Evolutionary conservation across 1,284 basidiomycete genomes (phyloP).

Genomic region (Trametes versicolor): DNA sequence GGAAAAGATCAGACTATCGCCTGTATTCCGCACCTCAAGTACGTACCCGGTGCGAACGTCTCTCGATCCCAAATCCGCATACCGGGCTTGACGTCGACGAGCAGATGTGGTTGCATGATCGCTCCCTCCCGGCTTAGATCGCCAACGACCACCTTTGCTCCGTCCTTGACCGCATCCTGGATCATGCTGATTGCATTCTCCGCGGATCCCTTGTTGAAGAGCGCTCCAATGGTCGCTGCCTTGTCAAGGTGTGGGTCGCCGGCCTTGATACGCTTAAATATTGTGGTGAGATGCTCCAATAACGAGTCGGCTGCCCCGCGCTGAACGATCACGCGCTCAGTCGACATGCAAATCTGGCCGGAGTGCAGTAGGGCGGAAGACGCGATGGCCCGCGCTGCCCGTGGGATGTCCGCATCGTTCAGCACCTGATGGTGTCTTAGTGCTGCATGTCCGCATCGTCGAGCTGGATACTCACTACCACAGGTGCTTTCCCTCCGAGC

Average conservation of each 20-base stretch:
- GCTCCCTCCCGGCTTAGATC: conserved; percentile 52
- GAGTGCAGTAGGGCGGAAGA: conserved; percentile 68
- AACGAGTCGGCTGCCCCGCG: conserved; percentile 49
- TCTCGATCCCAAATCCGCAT: conserved; percentile 66
- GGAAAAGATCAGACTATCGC: background rate
- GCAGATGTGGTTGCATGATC: conserved; percentile 63
- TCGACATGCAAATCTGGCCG: conserved; percentile 78
- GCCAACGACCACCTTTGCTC: conserved; percentile 62
- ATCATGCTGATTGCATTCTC: conserved; percentile 59
- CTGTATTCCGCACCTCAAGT: background rate
- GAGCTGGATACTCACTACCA: conserved; percentile 55
- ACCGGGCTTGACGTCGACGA: conserved; percentile 56
- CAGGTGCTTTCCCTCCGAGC: conserved; percentile 64
- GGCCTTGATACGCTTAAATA: conserved; percentile 50
- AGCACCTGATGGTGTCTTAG: conserved; percentile 52
- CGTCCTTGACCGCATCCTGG: conserved; percentile 58
- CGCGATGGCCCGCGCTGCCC: conserved; percentile 63
- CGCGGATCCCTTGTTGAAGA: conserved; percentile 62
- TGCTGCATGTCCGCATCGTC: background rate
- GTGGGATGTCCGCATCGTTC: conserved; percentile 65
- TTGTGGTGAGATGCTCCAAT: conserved; percentile 47
- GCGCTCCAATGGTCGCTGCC: conserved; percentile 44
- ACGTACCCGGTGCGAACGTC: conserved; percentile 65
- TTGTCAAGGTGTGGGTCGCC: conserved; percentile 42
- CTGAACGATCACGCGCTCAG: conserved; percentile 72